Conservation (phyloP, 2,329 filamentous ascomycete genomes). For the Ophiostoma australiae region DNA sequence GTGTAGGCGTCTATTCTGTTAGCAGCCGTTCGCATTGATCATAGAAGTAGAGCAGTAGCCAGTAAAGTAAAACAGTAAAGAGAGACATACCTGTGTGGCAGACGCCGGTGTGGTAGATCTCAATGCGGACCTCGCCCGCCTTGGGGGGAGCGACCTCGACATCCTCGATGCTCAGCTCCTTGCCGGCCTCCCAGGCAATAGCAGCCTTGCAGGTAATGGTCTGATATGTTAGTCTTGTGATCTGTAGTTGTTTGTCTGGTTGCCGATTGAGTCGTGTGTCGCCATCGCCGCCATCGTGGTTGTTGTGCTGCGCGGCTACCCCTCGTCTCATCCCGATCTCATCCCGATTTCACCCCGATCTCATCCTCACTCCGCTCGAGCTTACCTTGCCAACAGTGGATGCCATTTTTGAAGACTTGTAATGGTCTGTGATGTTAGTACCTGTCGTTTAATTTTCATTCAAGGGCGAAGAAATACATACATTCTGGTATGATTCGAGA, state of each 20-base stretch:
- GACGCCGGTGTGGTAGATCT: constrained; percentile 97
- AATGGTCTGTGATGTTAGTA: constrained; percentile 1
- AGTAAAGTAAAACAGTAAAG: neutral
- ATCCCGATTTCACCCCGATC: neutral
- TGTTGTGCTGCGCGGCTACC: neutral
- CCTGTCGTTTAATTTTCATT: too few relatives aligned
- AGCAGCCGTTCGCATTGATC: too few relatives aligned
- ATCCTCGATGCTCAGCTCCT: constrained; percentile 83
- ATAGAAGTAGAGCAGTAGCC: too few relatives aligned
- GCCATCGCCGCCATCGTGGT: neutral
- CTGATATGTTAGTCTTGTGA: constrained; percentile 41
- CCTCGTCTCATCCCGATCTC: neutral
- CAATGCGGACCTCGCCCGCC: constrained; percentile 91
- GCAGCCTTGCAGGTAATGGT: constrained; percentile 96
- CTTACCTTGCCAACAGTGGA: constrained; percentile 51
- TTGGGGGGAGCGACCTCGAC: constrained; percentile 84
- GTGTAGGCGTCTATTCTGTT: constrained; percentile 70
- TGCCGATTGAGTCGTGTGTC: neutral
- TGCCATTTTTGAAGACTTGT: constrained; percentile 38
- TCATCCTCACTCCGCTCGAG: constrained; percentile 13
- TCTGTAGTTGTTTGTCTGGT: neutral
- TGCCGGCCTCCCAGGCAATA: constrained; percentile 93
- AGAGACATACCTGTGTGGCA: constrained; percentile 77
- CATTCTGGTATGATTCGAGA: neutral
- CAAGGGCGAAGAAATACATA: neutral